Conservation (phyloP, 345 rosid genomes). For the Isatis tinctoria region DNA sequence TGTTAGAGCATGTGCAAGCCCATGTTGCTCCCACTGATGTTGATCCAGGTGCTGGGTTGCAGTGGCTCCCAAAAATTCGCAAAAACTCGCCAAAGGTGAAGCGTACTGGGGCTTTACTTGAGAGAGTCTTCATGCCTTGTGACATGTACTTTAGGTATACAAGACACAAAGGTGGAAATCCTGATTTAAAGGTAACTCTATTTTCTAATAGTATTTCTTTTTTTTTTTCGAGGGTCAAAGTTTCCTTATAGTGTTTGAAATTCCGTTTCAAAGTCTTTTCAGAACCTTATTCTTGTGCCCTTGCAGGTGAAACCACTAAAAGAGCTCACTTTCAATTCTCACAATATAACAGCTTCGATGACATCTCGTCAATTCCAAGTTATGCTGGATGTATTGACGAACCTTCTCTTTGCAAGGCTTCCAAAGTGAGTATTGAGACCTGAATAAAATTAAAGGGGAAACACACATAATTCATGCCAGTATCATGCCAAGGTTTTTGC, state of each 20-base stretch:
- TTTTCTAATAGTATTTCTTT: neutral
- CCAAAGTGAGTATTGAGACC: constrained; percentile 71
- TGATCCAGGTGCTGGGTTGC: constrained; percentile 99
- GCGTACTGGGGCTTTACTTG: constrained; percentile 97
- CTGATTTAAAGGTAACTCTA: constrained; percentile 79
- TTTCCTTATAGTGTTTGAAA: neutral
- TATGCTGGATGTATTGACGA: constrained; percentile 93
- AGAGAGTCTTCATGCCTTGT: constrained; percentile 98
- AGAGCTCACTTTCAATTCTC: constrained; percentile 88
- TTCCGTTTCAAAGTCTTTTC: neutral
- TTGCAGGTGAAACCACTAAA: constrained; percentile 94
- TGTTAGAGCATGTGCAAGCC: constrained; percentile 97
- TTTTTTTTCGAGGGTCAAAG: neutral
- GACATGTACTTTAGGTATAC: constrained; percentile 96
- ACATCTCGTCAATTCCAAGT: constrained; percentile 98
- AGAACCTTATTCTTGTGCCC: constrained; percentile 5
- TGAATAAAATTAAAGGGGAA: constrained; percentile 11
- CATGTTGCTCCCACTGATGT: constrained; percentile 99
- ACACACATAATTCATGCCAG: constrained; percentile 2
- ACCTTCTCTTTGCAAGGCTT: constrained; percentile 95
- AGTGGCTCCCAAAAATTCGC: constrained; percentile 95
- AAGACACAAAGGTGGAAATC: constrained; percentile 95
- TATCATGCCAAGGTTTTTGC: neutral
- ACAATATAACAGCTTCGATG: constrained; percentile 86
- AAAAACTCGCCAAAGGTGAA: constrained; percentile 87